Evolutionary conservation across 2,329 filamentous ascomycete genomes (phyloP).

Genomic region (Diaporthe aspalathi): DNA sequence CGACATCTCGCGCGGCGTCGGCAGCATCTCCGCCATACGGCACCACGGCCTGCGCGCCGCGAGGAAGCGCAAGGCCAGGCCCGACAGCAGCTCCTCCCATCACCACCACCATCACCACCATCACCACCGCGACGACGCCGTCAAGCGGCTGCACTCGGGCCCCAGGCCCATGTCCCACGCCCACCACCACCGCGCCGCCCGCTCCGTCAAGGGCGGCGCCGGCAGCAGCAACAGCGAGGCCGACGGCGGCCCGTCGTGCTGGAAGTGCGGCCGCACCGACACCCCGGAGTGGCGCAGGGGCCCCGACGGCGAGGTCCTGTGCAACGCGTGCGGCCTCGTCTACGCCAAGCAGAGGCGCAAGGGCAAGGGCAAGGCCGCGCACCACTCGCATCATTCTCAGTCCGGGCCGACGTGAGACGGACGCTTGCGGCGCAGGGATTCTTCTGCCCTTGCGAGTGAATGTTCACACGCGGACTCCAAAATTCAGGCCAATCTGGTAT

Average conservation of each 20-base stretch:
- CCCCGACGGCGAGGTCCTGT: slow-evolving; percentile 37
- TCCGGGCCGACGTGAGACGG: slow-evolving; percentile 9
- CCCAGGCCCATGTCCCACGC: slow-evolving; percentile 18
- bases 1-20: slow-evolving; percentile 39
- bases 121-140: not conserved
- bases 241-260: slow-evolving; percentile 15
- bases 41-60: slow-evolving; percentile 37
- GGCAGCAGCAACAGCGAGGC: slow-evolving; percentile 17
- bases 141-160: slow-evolving; percentile 20
- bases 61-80: slow-evolving; percentile 33
- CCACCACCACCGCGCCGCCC: not conserved
- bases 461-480: too few relatives aligned
- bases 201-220: not conserved
- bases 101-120: not conserved
- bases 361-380: slow-evolving; percentile 18
- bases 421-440: not conserved
- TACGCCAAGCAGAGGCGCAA: slow-evolving; percentile 37
- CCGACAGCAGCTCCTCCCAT: not conserved
- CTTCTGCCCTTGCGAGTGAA: not conserved
- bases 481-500: not conserved
- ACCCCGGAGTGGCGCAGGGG: slow-evolving; percentile 40
- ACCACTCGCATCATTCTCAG: not conserved
- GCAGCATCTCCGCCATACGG: slow-evolving; percentile 37
- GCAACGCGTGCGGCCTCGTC: slow-evolving; percentile 39
- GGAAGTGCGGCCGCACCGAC: slow-evolving; percentile 37